Percentiles rank a stretch among this genome's conserved stretches.
Evolutionary conservation across 352 stramenopile species (phyloP).

Genomic region (Phytophthora capsici): DNA sequence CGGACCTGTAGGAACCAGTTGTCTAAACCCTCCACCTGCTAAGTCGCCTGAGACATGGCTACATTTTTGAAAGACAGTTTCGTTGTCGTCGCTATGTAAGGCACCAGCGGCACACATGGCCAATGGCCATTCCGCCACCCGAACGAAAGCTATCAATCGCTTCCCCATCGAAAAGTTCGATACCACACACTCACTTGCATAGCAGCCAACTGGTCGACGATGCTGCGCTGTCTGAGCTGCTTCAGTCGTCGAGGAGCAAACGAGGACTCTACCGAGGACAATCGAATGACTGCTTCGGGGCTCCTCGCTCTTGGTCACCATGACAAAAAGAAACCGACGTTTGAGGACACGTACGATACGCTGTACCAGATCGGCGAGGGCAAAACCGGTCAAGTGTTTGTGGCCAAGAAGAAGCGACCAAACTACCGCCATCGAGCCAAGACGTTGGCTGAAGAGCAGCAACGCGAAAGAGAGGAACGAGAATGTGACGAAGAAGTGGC

Average conservation of each 20-base stretch:
- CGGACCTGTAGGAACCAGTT: background rate
- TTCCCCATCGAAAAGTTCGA: conserved; percentile 23
- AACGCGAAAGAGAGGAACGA: conserved; percentile 61
- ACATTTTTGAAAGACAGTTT: conserved; percentile 24
- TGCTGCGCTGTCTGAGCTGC: conserved; percentile 49
- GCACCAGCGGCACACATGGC: conserved; percentile 5
- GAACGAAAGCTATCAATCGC: conserved; percentile 5
- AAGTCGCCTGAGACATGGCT: conserved; percentile 18
- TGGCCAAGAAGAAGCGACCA: conserved; percentile 42
- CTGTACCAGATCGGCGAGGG: conserved; percentile 76
- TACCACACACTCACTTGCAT: background rate
- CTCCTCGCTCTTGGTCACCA: conserved; percentile 14
- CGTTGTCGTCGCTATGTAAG: conserved; percentile 16
- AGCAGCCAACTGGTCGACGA: conserved; percentile 2
- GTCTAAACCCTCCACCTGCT: background rate
- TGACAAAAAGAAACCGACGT: conserved; percentile 36
- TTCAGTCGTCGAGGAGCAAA: conserved; percentile 13
- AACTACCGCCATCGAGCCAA: conserved; percentile 35
- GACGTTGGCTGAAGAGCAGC: conserved; percentile 51
- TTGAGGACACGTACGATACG: conserved; percentile 74
- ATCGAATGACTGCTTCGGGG: background rate
- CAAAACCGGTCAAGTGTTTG: conserved; percentile 80
- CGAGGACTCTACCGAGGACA: conserved; percentile 17
- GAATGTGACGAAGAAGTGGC: conserved; percentile 63
- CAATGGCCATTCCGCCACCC: conserved; percentile 20